phyloP scores from a whole-genome alignment of 495 filamentous ascomycete genomes.

The Penicillium paxilli region DNA sequence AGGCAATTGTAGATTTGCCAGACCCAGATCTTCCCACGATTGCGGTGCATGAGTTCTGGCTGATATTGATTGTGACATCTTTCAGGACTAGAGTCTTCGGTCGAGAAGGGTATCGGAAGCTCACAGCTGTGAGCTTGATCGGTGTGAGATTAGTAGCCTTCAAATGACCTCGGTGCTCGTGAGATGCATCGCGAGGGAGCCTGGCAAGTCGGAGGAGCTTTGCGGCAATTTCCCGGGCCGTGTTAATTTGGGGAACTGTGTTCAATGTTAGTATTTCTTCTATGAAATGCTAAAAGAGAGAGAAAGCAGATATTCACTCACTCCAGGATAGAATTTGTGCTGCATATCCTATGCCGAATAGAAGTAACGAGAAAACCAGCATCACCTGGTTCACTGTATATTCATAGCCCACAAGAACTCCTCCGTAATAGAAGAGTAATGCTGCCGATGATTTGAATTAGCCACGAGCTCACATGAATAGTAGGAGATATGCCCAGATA shows the following conservation, averaged over 20 bases:
- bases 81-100: conserved; percentile 54
- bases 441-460: conserved; percentile 44
- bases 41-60: conserved; percentile 61
- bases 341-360: conserved; percentile 76
- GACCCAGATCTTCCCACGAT: conserved; percentile 82
- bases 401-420: conserved; percentile 55
- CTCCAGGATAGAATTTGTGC: conserved; percentile 65
- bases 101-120: conserved; percentile 69
- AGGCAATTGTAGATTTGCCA: conserved; percentile 85
- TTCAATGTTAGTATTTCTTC: background rate
- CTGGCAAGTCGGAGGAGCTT: conserved; percentile 71
- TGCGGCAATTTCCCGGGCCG: conserved; percentile 68
- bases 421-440: conserved; percentile 81
- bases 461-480: background rate
- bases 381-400: conserved; percentile 60
- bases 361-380: conserved; percentile 75
- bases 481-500: background rate
- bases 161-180: conserved; percentile 57
- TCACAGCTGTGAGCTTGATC: conserved; percentile 58
- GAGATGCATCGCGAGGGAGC: conserved; percentile 50
- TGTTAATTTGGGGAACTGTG: conserved; percentile 74
- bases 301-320: conserved; percentile 21
- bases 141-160: conserved; percentile 55
- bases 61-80: conserved; percentile 60
- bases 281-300: too few relatives aligned